Evolutionary conservation across 495 filamentous ascomycete species (phyloP), one percentile per base, ranked within the genome.

Genomic region (Lophium mytilinum): DNA sequence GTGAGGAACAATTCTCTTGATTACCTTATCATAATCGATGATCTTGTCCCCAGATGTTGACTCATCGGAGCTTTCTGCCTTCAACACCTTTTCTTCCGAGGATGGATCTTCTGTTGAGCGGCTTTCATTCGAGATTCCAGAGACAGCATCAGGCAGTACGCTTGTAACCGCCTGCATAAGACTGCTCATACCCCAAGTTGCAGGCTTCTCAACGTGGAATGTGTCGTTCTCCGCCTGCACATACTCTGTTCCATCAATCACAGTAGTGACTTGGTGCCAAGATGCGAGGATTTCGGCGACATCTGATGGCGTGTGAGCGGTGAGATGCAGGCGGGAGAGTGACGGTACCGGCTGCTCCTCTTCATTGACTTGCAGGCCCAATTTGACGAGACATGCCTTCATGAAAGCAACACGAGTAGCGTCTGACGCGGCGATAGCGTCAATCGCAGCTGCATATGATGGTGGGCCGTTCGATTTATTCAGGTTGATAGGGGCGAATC

Each of bases 141-240:
- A 53, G 35, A 47, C 4, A 52, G 47, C 18, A 9, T 11, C 46
- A 11, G 53, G 53, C 9, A 63, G 37, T 7, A 64, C 53, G 5
- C 37, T 42, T 4, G 67, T 61, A 6, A 87, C 71, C 4, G 79
- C 72, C 53, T 80, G 72, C 17, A 72, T 71, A 54, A 89, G 64
- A 35, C 76, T 71, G 15, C 64, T 68, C 60, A 86, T 66, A n/a
- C 82, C 82, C 82, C 83, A 91, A 24, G 76, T 72, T 0, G 82
- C 83, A 7, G 72, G 45, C 50, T 76, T 77, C 57, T 90, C 81
- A 24, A 98, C 71, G 42, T 83, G 82, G 67, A 98, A 97, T 5
- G 80, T 85, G 65, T 98, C 93, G 61, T 88, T 85, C 53, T 93
- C 88, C 24, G 83, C 89, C 67, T 85, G 85, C 59, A 98, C 85